Conservation (phyloP, 78 protist genomes). For the Cavenderia fasciculata region DNA sequence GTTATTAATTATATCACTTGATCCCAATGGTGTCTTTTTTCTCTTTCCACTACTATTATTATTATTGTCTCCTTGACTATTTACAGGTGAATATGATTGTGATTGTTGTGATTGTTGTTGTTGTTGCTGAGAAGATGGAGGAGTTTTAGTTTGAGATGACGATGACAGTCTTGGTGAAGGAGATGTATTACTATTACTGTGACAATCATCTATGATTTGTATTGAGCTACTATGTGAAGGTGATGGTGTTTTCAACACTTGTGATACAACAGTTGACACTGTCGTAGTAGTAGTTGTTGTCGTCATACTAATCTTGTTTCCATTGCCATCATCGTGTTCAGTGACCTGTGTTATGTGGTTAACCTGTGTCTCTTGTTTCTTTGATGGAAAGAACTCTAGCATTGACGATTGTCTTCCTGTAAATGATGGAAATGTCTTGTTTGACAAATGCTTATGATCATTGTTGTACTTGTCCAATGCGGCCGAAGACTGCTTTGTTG, state of each 20-base stretch:
- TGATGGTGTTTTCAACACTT: not conserved
- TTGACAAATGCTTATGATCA: too few species aligned
- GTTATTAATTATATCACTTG: too few species aligned
- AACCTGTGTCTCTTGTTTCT: not conserved
- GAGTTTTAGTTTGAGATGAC: not conserved
- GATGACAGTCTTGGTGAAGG: not conserved
- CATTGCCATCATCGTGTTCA: not conserved
- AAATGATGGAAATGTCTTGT: slow-evolving; percentile 17
- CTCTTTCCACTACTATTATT: not conserved
- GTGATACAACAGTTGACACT: not conserved
- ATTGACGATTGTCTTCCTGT: slow-evolving; percentile 37
- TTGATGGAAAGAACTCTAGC: slow-evolving; percentile 28
- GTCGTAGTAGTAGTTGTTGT: slow-evolving; percentile 5
- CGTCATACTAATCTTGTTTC: not conserved
- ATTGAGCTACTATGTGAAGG: too few species aligned
- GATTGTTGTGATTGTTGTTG: not conserved
- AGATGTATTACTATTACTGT: not conserved
- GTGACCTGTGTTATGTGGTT: not conserved
- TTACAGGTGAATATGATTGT: not conserved
- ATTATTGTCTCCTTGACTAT: not conserved
- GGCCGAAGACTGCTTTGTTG: too few species aligned
- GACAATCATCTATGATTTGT: too few species aligned
- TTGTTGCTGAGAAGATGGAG: not conserved
- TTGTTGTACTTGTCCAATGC: too few species aligned
- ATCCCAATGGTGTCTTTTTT: slow-evolving; percentile 12